Base-by-base conservation (phyloP, 2,329 filamentous ascomycete genomes). In the Dendrostoma leiphaemia region DNA sequence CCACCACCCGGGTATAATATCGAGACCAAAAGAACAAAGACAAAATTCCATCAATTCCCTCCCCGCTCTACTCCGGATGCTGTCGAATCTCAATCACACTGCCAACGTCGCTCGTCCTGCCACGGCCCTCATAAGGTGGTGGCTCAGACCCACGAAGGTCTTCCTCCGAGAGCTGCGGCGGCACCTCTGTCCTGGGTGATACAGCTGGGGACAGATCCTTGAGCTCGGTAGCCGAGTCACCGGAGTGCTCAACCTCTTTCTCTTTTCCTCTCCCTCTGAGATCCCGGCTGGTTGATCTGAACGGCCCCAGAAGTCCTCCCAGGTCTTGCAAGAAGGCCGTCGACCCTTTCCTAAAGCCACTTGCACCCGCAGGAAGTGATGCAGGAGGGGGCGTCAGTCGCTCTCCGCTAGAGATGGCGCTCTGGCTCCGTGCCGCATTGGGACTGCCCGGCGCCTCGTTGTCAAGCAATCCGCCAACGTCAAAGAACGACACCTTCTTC, bases 401-500 rank as follows among this genome's bases (percentile, higher is more conserved):
- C 15, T 63, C 63, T 53, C 66, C 68, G 43, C 69, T 72, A 5
- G 76, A 78, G 21, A 69, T 68, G 53, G 67, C 67, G 58, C 76
- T 80, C 28, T 72, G 71, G 10, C 72, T 69, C 37, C 71, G 66
- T 45, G 69, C 65, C 15, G 46, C 40, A 17, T 35, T 51, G 19
- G 52, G 43, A 34, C 44, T 51, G 23, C 24, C 59, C 32, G 45
- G 59, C 29, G 49, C 54, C 32, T 67, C 71, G 59, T 78, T 78
- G 17, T 77, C 77, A 5, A 95, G 73, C 0, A 96, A 72, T 0
- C 89, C 90, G 21, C 91, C 91, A 1, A 91, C 86, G 61, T 96
- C 92, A 63, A 93, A 91, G 68, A 96, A 93, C 0, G 89, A 90
- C 4, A 94, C 83, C 44, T 80, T 77, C 4, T 81, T 76, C 4